Conservation (phyloP, 352 stramenopile species). For the Phytophthora sp. region DNA sequence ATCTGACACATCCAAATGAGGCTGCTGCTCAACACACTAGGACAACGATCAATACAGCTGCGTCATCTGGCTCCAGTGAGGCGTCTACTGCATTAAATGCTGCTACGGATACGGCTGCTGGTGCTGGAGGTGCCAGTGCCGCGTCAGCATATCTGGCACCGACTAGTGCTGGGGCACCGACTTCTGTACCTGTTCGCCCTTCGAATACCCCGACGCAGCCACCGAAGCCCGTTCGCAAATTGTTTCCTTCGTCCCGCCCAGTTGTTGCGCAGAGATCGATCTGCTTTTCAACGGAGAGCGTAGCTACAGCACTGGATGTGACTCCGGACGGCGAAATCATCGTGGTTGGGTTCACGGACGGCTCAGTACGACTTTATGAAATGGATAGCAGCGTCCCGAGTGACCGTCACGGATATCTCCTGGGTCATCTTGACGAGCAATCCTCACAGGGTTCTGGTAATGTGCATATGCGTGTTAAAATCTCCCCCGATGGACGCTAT, state of each 20-base stretch:
- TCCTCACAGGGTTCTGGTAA: conserved; percentile 56
- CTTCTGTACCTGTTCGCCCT: conserved; percentile 5
- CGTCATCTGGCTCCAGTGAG: not conserved
- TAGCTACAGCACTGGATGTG: conserved; percentile 78
- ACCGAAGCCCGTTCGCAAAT: conserved; percentile 54
- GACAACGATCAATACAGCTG: not conserved
- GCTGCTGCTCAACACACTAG: not conserved
- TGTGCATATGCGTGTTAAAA: conserved; percentile 76
- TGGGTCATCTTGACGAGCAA: conserved; percentile 84
- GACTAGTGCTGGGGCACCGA: not conserved
- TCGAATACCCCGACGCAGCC: conserved; percentile 18
- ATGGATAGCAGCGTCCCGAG: conserved; percentile 87
- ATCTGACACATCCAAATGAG: conserved; percentile 32
- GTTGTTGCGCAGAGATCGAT: conserved; percentile 70
- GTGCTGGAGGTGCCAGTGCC: not conserved
- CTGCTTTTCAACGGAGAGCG: conserved; percentile 80
- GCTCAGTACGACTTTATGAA: conserved; percentile 80
- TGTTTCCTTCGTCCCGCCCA: conserved; percentile 50
- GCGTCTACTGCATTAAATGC: not conserved
- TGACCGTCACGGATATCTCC: conserved; percentile 78
- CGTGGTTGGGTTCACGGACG: conserved; percentile 82
- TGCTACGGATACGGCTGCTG: not conserved
- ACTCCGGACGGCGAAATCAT: conserved; percentile 82
- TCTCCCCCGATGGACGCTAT: conserved; percentile 76
- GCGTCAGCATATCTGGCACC: not conserved